Percentiles rank a stretch among this genome's conserved stretches.
Conservation (phyloP, 805 yeast genomes). For the Candida sonorensis region DNA sequence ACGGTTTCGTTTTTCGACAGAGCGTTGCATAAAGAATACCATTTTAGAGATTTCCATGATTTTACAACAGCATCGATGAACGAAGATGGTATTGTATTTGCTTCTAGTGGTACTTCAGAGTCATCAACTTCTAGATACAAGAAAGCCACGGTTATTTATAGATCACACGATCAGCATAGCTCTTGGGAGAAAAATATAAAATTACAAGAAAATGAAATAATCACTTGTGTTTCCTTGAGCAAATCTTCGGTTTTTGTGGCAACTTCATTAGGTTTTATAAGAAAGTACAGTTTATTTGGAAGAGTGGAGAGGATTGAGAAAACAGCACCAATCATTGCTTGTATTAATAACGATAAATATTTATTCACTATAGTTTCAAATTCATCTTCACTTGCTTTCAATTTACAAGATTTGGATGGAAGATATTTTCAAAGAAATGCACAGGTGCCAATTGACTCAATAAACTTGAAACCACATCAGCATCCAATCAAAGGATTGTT, state of each 20-base stretch:
- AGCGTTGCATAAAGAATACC: conserved; percentile 68
- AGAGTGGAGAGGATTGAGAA: conserved; percentile 64
- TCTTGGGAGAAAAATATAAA: conserved; percentile 62
- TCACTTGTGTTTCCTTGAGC: conserved; percentile 67
- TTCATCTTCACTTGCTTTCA: conserved; percentile 26
- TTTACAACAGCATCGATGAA: conserved; percentile 75
- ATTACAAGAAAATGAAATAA: conserved; percentile 40
- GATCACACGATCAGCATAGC: conserved; percentile 62
- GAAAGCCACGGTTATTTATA: conserved; percentile 39
- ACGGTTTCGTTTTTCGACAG: conserved; percentile 85
- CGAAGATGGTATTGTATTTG: conserved; percentile 60
- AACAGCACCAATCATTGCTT: conserved; percentile 63
- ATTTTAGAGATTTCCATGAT: conserved; percentile 67
- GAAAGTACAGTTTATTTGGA: conserved; percentile 68
- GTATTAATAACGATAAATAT: conserved; percentile 54
- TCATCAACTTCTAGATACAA: conserved; percentile 3
- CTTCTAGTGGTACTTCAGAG: conserved; percentile 28
- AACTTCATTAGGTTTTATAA: conserved; percentile 67
- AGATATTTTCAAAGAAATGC: conserved; percentile 36
- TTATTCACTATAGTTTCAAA: conserved; percentile 44
- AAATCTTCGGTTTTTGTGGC: conserved; percentile 57
- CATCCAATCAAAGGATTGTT: conserved; percentile 58
- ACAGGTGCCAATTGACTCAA: conserved; percentile 34
- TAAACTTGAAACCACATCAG: conserved; percentile 14
- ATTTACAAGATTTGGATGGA: conserved; percentile 31